A percentile compares a stretch with the other conserved stretches of the same genome.
Evolutionary conservation across 75 land plant species (phyloP).

Genomic region (Pinus taeda): DNA sequence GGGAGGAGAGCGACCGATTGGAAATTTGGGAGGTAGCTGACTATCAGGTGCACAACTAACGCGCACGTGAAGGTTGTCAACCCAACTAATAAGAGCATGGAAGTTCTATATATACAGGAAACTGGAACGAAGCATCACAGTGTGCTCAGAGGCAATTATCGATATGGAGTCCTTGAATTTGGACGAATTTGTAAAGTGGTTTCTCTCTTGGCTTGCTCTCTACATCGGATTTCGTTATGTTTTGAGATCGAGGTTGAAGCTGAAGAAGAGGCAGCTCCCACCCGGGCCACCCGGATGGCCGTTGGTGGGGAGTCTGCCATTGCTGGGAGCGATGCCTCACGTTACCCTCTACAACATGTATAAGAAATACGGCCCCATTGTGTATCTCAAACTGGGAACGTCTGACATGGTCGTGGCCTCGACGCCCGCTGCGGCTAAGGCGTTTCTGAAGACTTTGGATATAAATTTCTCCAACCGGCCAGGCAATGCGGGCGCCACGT

Average conservation of each 20-base stretch:
- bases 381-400: conserved; percentile 47
- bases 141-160: no score
- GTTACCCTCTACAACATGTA: conserved; percentile 25
- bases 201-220: not conserved
- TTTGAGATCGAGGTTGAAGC: not conserved
- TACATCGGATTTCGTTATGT: not conserved
- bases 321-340: conserved; percentile 35
- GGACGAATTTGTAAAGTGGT: not conserved
- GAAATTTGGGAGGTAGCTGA: no score
- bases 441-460: conserved; percentile 31
- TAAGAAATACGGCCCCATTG: conserved; percentile 44
- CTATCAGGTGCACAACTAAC: no score
- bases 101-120: no score
- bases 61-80: no score
- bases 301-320: conserved; percentile 13
- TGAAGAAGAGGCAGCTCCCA: not conserved
- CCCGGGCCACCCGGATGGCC: conserved; percentile 10
- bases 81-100: no score
- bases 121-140: no score
- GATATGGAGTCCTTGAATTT: not conserved
- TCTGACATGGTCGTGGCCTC: conserved; percentile 24
- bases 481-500: conserved; percentile 19
- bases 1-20: no score
- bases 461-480: conserved; percentile 28
- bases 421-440: conserved; percentile 28